Conservation (phyloP, 1,284 basidiomycete genomes). For the Papiliotrema fonsecae region DNA sequence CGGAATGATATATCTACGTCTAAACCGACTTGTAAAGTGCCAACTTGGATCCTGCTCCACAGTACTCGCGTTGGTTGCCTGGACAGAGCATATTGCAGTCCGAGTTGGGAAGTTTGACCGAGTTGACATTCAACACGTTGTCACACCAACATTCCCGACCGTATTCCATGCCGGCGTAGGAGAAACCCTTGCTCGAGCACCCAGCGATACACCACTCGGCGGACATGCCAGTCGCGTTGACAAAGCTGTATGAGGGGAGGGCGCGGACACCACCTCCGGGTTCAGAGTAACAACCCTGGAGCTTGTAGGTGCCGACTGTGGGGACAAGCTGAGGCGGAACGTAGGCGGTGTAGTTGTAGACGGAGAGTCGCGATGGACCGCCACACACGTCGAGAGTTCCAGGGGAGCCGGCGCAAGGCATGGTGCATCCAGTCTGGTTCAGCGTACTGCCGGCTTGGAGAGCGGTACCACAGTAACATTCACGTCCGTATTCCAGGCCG, state of each 20-base stretch:
- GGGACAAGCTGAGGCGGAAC: conserved; percentile 1
- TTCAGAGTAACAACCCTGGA: conserved; percentile 18
- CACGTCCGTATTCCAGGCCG: conserved; percentile 11
- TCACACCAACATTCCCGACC: conserved; percentile 31
- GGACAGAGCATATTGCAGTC: conserved; percentile 17
- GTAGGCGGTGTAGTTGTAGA: conserved; percentile 21
- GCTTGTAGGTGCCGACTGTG: conserved; percentile 10
- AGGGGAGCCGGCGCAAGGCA: conserved; percentile 8
- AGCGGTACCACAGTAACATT: conserved; percentile 3
- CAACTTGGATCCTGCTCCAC: conserved; percentile 14
- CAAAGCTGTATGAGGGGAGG: conserved; percentile 10
- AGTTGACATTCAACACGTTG: conserved; percentile 4
- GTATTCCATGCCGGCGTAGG: conserved; percentile 19
- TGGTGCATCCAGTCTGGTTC: conserved; percentile 4
- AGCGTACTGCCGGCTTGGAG: background rate
- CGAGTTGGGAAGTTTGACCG: conserved; percentile 4
- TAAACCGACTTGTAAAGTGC: conserved; percentile 6
- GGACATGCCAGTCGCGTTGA: conserved; percentile 12
- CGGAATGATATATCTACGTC: too few relatives aligned
- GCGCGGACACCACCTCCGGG: conserved; percentile 9
- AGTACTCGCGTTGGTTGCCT: conserved; percentile 13
- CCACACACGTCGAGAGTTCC: conserved; percentile 10
- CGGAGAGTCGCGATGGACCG: conserved; percentile 15
- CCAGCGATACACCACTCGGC: conserved; percentile 16
- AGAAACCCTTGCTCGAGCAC: conserved; percentile 7